Conservation (phyloP, 1,284 basidiomycete genomes). For the Boletus smithii region DNA sequence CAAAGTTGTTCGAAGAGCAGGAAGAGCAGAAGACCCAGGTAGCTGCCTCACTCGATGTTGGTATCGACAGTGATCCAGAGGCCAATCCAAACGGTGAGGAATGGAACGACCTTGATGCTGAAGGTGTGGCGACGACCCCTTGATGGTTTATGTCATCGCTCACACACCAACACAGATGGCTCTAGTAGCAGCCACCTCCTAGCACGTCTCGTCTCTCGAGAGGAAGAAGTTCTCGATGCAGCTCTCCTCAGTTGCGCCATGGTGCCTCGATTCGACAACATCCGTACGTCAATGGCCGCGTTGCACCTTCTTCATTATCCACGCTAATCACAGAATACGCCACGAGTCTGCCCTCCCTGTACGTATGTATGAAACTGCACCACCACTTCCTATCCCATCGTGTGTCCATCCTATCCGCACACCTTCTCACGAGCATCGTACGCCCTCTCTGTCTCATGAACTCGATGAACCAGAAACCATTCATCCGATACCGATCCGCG, state of each 20-base stretch:
- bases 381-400: slow-evolving; percentile 35
- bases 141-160: slow-evolving; percentile 79
- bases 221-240: slow-evolving; percentile 40
- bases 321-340: slow-evolving; percentile 21
- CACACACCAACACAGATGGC: slow-evolving; percentile 26
- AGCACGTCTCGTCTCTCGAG: slow-evolving; percentile 37
- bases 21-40: slow-evolving; percentile 22
- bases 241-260: slow-evolving; percentile 29
- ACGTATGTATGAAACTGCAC: slow-evolving; percentile 28
- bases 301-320: slow-evolving; percentile 10
- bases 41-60: slow-evolving; percentile 39
- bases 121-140: slow-evolving; percentile 91
- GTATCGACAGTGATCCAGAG: slow-evolving; percentile 44
- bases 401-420: slow-evolving; percentile 26
- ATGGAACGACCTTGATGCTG: slow-evolving; percentile 90
- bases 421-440: slow-evolving; percentile 17
- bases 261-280: slow-evolving; percentile 15
- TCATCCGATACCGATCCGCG: slow-evolving; percentile 36
- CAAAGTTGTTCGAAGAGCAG: slow-evolving; percentile 35
- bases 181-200: slow-evolving; percentile 35
- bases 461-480: slow-evolving; percentile 28
- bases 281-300: slow-evolving; percentile 24
- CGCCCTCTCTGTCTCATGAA: slow-evolving; percentile 19
- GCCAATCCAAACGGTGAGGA: slow-evolving; percentile 57
- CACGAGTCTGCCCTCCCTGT: slow-evolving; percentile 29